Percentiles rank a stretch among this genome's conserved stretches.
phyloP scores from a whole-genome alignment of 805 yeast genomes.

The Wickerhamomyces bisporus region DNA sequence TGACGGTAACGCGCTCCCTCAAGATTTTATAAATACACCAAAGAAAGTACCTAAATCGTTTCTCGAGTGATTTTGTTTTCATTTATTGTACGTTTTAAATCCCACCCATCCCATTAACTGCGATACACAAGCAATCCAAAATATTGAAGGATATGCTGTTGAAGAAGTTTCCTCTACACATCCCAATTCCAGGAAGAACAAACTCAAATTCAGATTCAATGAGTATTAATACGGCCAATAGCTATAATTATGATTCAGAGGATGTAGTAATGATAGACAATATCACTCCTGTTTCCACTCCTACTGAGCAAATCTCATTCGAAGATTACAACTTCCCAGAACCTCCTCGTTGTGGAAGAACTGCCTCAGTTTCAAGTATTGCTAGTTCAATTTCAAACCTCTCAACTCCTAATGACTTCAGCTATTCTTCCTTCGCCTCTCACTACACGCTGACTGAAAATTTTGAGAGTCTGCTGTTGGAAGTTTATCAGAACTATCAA shows the following conservation, averaged over 20 bases:
- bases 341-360: constrained; percentile 1
- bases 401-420: constrained; percentile 18
- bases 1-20: background rate
- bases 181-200: background rate
- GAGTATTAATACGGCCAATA: background rate
- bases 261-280: background rate
- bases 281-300: background rate
- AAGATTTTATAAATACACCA: background rate
- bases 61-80: too few species aligned
- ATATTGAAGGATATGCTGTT: too few species aligned
- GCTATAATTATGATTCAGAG: background rate
- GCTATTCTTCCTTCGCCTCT: constrained; percentile 21
- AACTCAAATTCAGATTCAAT: background rate
- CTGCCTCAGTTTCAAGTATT: constrained; percentile 1
- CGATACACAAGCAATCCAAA: too few species aligned
- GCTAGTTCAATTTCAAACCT: background rate
- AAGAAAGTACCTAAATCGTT: too few species aligned
- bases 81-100: too few species aligned
- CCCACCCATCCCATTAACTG: too few species aligned
- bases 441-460: constrained; percentile 25
- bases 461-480: constrained; percentile 42
- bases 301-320: background rate
- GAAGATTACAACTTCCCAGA: constrained; percentile 1
- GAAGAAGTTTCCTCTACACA: background rate
- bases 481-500: constrained; percentile 42